phyloP scores from a whole-genome alignment of 108 stramenopile species.

The Cyclotella choctawhatcheeana region DNA sequence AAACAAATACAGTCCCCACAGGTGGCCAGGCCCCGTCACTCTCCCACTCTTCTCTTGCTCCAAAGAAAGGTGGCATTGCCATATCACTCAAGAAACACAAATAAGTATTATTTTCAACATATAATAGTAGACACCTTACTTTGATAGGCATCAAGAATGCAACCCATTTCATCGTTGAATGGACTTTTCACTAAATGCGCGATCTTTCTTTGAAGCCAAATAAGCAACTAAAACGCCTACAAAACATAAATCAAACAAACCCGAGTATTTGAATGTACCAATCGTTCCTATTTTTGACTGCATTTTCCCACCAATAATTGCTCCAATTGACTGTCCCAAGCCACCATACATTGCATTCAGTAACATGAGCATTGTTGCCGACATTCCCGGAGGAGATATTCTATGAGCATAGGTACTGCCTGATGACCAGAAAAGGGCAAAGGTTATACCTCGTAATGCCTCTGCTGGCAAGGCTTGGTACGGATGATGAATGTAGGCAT shows the following conservation, averaged over 20 bases:
- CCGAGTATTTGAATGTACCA: slow-evolving; percentile 74
- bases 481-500: slow-evolving; percentile 86
- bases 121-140: too few relatives aligned
- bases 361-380: slow-evolving; percentile 91
- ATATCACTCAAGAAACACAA: too few relatives aligned
- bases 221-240: slow-evolving; percentile 69
- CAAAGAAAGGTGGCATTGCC: too few relatives aligned
- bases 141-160: not conserved
- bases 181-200: slow-evolving; percentile 31
- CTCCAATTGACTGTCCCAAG: slow-evolving; percentile 92
- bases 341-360: slow-evolving; percentile 97
- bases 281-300: slow-evolving; percentile 83
- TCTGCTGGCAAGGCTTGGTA: slow-evolving; percentile 93
- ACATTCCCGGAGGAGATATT: slow-evolving; percentile 90
- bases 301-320: slow-evolving; percentile 91
- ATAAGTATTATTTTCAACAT: too few relatives aligned
- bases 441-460: slow-evolving; percentile 90
- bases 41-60: too few relatives aligned
- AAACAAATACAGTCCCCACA: too few relatives aligned
- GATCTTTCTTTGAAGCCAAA: slow-evolving; percentile 60
- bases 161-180: slow-evolving; percentile 7
- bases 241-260: slow-evolving; percentile 74
- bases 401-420: slow-evolving; percentile 91
- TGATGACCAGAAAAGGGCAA: slow-evolving; percentile 94
- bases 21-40: too few relatives aligned